Evolutionary conservation across 2,329 filamentous ascomycete genomes (phyloP), one percentile per base, ranked within the genome.

Genomic region (Diplodia corticola): DNA sequence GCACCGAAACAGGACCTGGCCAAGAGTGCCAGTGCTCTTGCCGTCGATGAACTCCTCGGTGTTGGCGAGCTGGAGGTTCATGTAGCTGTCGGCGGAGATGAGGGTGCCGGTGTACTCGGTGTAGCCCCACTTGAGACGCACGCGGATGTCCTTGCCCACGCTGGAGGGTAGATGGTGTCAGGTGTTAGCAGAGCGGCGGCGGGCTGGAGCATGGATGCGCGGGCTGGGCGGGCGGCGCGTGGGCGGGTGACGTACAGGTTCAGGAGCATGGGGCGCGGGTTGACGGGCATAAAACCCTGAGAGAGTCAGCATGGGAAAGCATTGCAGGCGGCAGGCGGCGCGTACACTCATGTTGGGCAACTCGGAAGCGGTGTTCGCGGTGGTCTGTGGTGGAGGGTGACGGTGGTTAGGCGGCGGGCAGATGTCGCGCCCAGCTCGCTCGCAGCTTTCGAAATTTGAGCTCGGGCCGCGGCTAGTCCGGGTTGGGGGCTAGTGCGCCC

Each of bases 81-180:
- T 98, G 84, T 99, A 99, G 76, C 91, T 93, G 82, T 99, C 95
- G 76, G 96, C 91, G 73, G 91, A 94, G 76, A 97, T 91, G 69
- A 99, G 87, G 71, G 88, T 87, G 77, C 95, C 95, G 79, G 94
- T 96, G 86, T 99, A 99, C 80, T 99, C 95, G 68, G 92, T 95
- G 80, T 97, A 90, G 73, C 92, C 93, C 95, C 95, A 99, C 86
- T 99, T 99, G 70, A 99, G 86, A 73, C 93, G 92, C 70, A 99
- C 91, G 69, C 93, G 85, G 75, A 99, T 89, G 75, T 94, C 88
- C 79, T 96, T 91, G 83, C 96, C 91, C 81, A 99, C 91, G 70
- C 90, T 66, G 37, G 12, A 10, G 20, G 33, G 50, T 15, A 30
- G 59, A 26, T 28, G 33, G n/a, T 22, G 50, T 49, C 46, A 22